Evolutionary conservation across 495 filamentous ascomycete genomes (phyloP).

Genomic region (Neurospora hispaniola): DNA sequence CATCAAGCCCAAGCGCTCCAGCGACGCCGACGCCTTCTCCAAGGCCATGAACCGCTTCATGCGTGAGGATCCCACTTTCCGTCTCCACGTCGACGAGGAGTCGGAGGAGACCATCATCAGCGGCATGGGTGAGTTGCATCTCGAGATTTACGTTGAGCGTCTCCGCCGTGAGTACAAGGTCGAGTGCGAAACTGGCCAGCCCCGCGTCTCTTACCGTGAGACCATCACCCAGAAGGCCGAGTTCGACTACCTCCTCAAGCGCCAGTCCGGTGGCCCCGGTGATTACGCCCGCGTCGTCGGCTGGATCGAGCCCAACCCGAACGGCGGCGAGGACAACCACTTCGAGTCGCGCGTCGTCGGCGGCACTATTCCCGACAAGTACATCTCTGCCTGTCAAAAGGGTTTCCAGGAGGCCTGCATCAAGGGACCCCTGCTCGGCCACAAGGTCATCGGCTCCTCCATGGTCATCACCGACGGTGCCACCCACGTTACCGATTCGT

Average conservation of each 20-base stretch:
- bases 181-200: constrained; percentile 89
- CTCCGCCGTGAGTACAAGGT: constrained; percentile 97
- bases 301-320: constrained; percentile 76
- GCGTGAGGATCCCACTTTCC: constrained; percentile 96
- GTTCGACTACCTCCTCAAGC: constrained; percentile 92
- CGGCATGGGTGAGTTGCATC: constrained; percentile 96
- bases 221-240: constrained; percentile 66
- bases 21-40: constrained; percentile 87
- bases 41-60: constrained; percentile 99
- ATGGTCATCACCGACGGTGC: constrained; percentile 97
- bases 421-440: constrained; percentile 86
- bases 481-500: constrained; percentile 96
- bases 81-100: constrained; percentile 83
- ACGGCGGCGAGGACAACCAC: constrained; percentile 57
- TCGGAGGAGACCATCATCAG: constrained; percentile 93
- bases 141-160: constrained; percentile 96
- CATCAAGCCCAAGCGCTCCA: constrained; percentile 91
- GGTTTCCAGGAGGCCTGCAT: constrained; percentile 79
- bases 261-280: constrained; percentile 92
- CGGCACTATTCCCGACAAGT: constrained; percentile 92
- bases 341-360: constrained; percentile 84
- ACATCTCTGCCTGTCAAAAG: constrained; percentile 89
- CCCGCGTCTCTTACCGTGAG: constrained; percentile 96
- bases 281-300: constrained; percentile 92
- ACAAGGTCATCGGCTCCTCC: constrained; percentile 76